Evolutionary conservation across 371 early-diverging fungal genomes (phyloP), one percentile per base, ranked within the genome.

Genomic region (Basidiobolus meristosporus): DNA sequence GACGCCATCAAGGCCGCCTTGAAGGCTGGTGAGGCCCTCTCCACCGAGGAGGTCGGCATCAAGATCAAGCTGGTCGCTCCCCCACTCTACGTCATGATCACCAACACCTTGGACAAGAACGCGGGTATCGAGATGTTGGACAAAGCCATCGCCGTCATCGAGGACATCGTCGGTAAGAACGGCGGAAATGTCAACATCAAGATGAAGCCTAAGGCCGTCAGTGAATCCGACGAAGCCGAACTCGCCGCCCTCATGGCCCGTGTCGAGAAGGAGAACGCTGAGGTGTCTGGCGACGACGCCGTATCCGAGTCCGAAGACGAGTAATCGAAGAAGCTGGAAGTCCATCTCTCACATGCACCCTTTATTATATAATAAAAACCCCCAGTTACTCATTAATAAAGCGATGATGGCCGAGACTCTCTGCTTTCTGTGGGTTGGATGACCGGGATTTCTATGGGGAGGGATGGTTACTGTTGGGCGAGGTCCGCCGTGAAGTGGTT

Each of bases 1-100:
- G 87, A 89, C 53, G 93, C 93, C 31, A 89, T 99, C 54, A 91
- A 92, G 56, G 68, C 71, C 23, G 93, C 97, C 1, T 67, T 99
- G 46, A 63, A 57, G 52, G 87, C 90, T 32, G 96, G 92, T 43
- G 88, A 93, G 63, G 77, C 66, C 11, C 65, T 72, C 42, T 86
- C 90, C 18, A 81, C 82, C 9, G 78, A 77, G 23, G 75, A 78
- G 14, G 82, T 83, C 2, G 73, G 78, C 26, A 79, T 97, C 60
- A 83, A 83, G 40, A 55, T 62, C 40, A 73, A 67, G 52, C 66
- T 90, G 44, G 81, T 90, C 32, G 93, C 96, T 2, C 93, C 98
- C 29, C 98, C 98, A 19, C 65, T 87, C 37, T 98, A 93, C 54
- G 90, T 93, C 40, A 82, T 98, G 56, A 71, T 81, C 42, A 82